A percentile compares a stretch with the other conserved stretches of the same genome.
Conservation (phyloP, 371 early-diverging fungal genomes). For the Rhizomucor miehei region DNA sequence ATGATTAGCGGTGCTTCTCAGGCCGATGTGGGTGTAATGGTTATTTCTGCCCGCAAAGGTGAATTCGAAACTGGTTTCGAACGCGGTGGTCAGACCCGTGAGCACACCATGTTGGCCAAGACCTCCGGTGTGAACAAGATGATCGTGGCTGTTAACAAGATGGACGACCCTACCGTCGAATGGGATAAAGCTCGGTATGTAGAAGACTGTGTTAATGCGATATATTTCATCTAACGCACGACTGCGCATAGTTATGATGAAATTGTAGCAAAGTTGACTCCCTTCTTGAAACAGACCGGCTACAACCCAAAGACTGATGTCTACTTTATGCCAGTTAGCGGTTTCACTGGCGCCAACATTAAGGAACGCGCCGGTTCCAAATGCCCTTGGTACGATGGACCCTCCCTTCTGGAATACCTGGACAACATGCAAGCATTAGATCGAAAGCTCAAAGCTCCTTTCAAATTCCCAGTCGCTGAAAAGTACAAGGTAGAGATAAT, state of each 20-base stretch:
- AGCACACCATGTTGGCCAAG: constrained; percentile 97
- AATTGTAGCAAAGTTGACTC: constrained; percentile 75
- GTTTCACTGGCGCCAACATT: constrained; percentile 94
- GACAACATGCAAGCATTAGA: constrained; percentile 80
- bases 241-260: constrained; percentile 75
- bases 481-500: constrained; percentile 70
- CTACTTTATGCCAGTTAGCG: constrained; percentile 90
- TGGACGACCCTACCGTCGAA: constrained; percentile 96
- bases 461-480: constrained; percentile 93
- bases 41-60: constrained; percentile 98
- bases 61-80: constrained; percentile 99
- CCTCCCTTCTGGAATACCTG: constrained; percentile 87
- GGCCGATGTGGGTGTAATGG: constrained; percentile 95
- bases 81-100: constrained; percentile 99
- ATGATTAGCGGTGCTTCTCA: constrained; percentile 98
- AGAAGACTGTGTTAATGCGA: neutral
- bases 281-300: constrained; percentile 91
- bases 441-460: constrained; percentile 81
- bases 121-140: constrained; percentile 93
- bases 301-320: constrained; percentile 89
- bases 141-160: constrained; percentile 95
- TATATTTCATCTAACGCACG: neutral
- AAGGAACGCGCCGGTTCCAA: constrained; percentile 67
- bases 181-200: constrained; percentile 84
- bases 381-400: constrained; percentile 88